Evolutionary conservation across 2,329 filamentous ascomycete genomes (phyloP).

Genomic region (Alternaria angustiovoidea): DNA sequence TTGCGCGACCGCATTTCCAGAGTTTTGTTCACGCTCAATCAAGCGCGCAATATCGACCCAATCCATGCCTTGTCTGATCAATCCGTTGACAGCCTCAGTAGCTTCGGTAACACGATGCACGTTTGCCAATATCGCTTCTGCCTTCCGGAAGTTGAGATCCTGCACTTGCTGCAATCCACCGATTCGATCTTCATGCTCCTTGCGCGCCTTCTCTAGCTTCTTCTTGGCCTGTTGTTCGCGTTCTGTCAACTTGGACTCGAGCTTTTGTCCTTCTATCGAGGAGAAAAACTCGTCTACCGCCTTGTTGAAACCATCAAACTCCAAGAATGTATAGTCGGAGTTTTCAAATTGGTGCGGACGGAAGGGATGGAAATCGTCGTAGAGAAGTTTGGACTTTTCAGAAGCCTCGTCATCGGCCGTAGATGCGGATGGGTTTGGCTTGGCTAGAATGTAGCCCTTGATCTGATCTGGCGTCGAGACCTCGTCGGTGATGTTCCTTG

Average conservation of each 20-base stretch:
- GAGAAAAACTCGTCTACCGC: conserved; percentile 98
- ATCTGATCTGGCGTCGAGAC: conserved; percentile 72
- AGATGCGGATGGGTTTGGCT: conserved; percentile 51
- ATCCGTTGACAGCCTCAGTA: conserved; percentile 87
- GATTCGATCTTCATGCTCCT: conserved; percentile 85
- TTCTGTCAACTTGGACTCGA: conserved; percentile 84
- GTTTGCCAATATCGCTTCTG: conserved; percentile 89
- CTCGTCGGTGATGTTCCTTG: conserved; percentile 71
- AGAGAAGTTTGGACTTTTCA: conserved; percentile 66
- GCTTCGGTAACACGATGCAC: conserved; percentile 90
- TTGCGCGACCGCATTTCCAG: conserved; percentile 83
- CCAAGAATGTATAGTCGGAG: conserved; percentile 70
- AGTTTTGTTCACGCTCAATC: conserved; percentile 84
- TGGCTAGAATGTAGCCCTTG: conserved; percentile 90
- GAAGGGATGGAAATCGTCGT: conserved; percentile 97
- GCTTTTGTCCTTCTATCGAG: conserved; percentile 90
- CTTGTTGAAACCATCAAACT: conserved; percentile 86
- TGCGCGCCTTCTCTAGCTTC: conserved; percentile 83
- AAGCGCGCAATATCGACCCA: conserved; percentile 91
- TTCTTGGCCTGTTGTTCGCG: conserved; percentile 80
- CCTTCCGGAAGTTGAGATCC: conserved; percentile 84
- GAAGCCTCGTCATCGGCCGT: conserved; percentile 53
- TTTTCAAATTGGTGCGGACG: conserved; percentile 81
- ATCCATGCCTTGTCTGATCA: conserved; percentile 96
- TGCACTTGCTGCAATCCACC: conserved; percentile 84